Evolutionary conservation across 2,329 filamentous ascomycete species (phyloP), one percentile per base, ranked within the genome.

Genomic region (Herpotrichia juniperi): DNA sequence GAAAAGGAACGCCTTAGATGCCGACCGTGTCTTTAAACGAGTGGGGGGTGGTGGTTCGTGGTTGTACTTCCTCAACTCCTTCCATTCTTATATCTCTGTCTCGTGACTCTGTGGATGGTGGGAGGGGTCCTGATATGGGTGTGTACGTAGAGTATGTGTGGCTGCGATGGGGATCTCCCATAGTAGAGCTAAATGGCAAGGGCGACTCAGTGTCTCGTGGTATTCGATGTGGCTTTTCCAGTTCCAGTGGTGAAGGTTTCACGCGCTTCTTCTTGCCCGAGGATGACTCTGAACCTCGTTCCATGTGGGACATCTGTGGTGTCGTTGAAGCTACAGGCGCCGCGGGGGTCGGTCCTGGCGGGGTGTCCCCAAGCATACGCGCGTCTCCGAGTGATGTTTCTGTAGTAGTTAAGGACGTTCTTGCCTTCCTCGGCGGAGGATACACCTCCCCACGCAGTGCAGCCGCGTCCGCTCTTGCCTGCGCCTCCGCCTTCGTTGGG

Each of bases 401-500:
- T 45, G 62, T 54, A 22, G 59, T 59, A 10, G 68, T 65, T 40
- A 70, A 57, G 9, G 71, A 73, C 21, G 61, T 54, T 44, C 69
- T 66, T 16, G 61, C 62, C 54, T 67, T 68, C 48, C 71, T 66
- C 11, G 72, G 68, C 45, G 71, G 69, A 42, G 73, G 71, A 42
- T 76, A 75, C 17, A 67, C 57, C 53, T 77, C 74, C 9, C 72
- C 74, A 31, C 70, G 67, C 31, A 70, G 69, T 39, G 68, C 66
- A 46, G 74, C 74, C 51, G 71, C 74, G 46, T 75, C 72, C 26
- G 73, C 76, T 62, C 76, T 76, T 48, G 74, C 73, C 50, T 78
- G 72, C 32, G 75, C 72, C 58, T 79, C 76, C 49, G 75, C 77
- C 54, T 79, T 80, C 3, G 78, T 78, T 7, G 78, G 78, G 48